Base-by-base conservation (phyloP, 768 basidiomycete genomes). In the Amyloporia xantha region DNA sequence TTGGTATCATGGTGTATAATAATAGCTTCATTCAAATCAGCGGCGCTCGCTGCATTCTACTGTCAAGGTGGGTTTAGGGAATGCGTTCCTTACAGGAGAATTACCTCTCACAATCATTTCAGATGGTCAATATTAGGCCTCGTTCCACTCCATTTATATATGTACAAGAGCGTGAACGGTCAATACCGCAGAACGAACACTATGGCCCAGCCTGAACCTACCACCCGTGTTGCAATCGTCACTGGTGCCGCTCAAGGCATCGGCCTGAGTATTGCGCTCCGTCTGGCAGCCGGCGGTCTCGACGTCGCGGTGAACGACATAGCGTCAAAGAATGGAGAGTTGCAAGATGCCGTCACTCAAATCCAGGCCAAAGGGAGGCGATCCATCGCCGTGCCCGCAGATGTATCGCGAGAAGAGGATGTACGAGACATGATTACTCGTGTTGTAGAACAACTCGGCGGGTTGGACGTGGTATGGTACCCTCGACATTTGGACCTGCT, bases 381-480 rank as follows among this genome's bases (percentile, higher is more conserved):
- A 45, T 54, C 63, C 5, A 40, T 58, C 5, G 21, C 56, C 19
- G 58, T 67, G 4, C 46, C 63, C 4, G 74, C 61, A 1, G 75
- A 80, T 52, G 72, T 65, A 33, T 36, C 47, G 39, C 54, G 78
- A 44, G 54, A 53, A 2, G 66, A 75, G 1, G 67, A 74, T 10
- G 76, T 79, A 2, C 61, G 70, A 46, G 48, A 24, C 3, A 65
- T 78, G 62, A 59, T 81, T 2, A 60, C 61, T 2, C 46, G 48
- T 0, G 55, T 57, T 11, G 57, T 62, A 1, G 36, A 59, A 6
- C 51, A 54, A 6, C 60, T 77, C 7, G 78, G 76, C 1, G 57
- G 70, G 2, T 50, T 81, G 17, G 73, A 77, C 51, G 74, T 76
- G 27, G 78, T 78, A 43, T 49, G 76, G 59, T 23, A 3, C 5